These are phyloP conservation scores for Nasturtium officinale DNA, from an alignment of 345 rosid species.

Conservation along the genomic window DNA sequence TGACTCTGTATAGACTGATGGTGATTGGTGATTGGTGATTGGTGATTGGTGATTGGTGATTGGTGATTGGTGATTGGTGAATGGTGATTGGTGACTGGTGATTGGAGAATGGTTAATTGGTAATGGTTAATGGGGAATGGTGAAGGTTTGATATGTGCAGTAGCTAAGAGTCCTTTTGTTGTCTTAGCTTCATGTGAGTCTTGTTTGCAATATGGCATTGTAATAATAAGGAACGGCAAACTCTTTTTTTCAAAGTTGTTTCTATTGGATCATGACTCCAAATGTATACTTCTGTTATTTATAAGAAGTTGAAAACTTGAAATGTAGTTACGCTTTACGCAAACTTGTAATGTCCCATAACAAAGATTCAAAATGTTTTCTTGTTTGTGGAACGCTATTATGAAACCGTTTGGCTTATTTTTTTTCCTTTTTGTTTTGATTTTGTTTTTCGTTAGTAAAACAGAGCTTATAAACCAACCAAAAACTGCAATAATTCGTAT, in stretches of 20 bases:
- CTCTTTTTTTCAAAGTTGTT: constrained; percentile 21
- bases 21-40: not conserved
- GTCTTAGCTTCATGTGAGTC: constrained; percentile 24
- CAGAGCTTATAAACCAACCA: not conserved
- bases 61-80: constrained; percentile 9
- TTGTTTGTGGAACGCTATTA: no score
- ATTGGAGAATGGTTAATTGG: not conserved
- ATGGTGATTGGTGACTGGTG: constrained; percentile 16
- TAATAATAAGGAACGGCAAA: constrained; percentile 32
- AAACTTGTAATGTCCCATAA: not conserved
- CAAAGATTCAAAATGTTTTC: no score
- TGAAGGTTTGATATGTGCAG: constrained; percentile 1
- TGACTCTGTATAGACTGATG: constrained; percentile 40
- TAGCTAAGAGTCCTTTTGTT: constrained; percentile 33
- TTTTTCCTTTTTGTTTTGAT: not conserved
- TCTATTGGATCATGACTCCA: constrained; percentile 17
- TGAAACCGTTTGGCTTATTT: not conserved
- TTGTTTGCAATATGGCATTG: constrained; percentile 30
- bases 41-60: constrained; percentile 20
- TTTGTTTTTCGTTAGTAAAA: not conserved
- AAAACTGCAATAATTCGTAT: not conserved
- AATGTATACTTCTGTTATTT: constrained; percentile 26
- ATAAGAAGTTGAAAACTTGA: constrained; percentile 23
- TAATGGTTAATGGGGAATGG: no score
- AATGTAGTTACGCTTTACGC: not conserved